Conservation (phyloP, 345 rosid species). For the Salix udensis region DNA sequence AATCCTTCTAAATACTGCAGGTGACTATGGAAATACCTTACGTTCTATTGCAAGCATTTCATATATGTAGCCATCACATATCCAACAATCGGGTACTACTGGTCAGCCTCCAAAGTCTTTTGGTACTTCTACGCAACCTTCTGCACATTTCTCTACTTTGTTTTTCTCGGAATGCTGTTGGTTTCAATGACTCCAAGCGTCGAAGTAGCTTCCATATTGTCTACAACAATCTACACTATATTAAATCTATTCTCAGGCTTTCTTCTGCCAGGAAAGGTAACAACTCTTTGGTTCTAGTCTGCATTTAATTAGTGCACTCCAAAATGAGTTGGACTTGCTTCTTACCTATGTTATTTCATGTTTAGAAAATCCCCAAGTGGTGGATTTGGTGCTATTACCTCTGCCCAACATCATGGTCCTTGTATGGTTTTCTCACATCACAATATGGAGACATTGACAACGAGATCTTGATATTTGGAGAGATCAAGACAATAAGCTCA, state of each 20-base stretch:
- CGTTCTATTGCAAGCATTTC: not conserved
- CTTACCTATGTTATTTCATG: too few relatives aligned
- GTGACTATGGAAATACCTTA: constrained; percentile 25
- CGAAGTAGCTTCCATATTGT: constrained; percentile 4
- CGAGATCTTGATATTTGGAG: constrained; percentile 10
- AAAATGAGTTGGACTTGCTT: not conserved
- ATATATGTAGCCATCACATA: not conserved
- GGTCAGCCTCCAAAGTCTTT: constrained; percentile 19
- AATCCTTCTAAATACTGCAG: not conserved
- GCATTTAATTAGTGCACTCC: not conserved
- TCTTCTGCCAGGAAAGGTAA: constrained; percentile 27
- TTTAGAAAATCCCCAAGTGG: constrained; percentile 27
- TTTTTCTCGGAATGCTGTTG: constrained; percentile 28
- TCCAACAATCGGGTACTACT: constrained; percentile 7
- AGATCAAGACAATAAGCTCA: constrained; percentile 2
- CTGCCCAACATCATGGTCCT: constrained; percentile 21
- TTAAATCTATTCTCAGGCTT: constrained; percentile 33
- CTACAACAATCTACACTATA: constrained; percentile 17
- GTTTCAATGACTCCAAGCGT: constrained; percentile 18
- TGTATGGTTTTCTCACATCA: constrained; percentile 14
- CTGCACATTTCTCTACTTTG: constrained; percentile 24
- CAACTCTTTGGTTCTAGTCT: not conserved
- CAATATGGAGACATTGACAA: constrained; percentile 22
- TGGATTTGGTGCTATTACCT: constrained; percentile 28
- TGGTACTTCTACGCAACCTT: constrained; percentile 24